phyloP scores from a whole-genome alignment of 2,329 filamentous ascomycete species.

The Cordyceps tenuipes region DNA sequence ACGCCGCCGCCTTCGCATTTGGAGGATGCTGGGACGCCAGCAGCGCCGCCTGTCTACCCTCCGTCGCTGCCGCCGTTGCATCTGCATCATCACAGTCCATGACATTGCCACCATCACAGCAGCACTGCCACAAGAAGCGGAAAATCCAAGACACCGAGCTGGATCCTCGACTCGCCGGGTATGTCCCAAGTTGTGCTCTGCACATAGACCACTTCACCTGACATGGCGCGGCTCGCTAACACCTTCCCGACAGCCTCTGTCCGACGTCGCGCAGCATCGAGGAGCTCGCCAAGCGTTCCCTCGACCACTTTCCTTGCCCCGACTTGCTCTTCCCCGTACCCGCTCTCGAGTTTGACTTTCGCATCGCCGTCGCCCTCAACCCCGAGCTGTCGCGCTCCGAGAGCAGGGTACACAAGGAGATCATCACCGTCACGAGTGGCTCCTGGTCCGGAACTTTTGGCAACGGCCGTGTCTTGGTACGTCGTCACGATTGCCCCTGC shows the following conservation, averaged over 20 bases:
- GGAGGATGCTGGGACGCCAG: constrained; percentile 9
- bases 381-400: constrained; percentile 36
- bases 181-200: background rate
- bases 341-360: constrained; percentile 40
- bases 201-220: background rate
- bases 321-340: constrained; percentile 36
- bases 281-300: constrained; percentile 29
- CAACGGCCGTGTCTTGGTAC: constrained; percentile 37
- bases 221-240: background rate
- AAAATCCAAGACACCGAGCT: constrained; percentile 5
- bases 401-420: constrained; percentile 36
- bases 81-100: background rate
- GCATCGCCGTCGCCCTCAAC: constrained; percentile 38
- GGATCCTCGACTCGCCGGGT: constrained; percentile 6
- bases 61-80: background rate
- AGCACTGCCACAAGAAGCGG: constrained; percentile 8
- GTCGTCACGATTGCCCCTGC: background rate
- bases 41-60: background rate
- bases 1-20: background rate
- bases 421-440: constrained; percentile 39
- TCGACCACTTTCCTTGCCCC: constrained; percentile 34
- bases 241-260: background rate
- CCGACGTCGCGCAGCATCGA: constrained; percentile 24
- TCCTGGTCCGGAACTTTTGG: constrained; percentile 42
- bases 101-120: background rate